These are phyloP conservation scores for Ophiostoma novo-ulmi DNA, from an alignment of 2,329 filamentous ascomycete genomes.

Conservation along the genomic window DNA sequence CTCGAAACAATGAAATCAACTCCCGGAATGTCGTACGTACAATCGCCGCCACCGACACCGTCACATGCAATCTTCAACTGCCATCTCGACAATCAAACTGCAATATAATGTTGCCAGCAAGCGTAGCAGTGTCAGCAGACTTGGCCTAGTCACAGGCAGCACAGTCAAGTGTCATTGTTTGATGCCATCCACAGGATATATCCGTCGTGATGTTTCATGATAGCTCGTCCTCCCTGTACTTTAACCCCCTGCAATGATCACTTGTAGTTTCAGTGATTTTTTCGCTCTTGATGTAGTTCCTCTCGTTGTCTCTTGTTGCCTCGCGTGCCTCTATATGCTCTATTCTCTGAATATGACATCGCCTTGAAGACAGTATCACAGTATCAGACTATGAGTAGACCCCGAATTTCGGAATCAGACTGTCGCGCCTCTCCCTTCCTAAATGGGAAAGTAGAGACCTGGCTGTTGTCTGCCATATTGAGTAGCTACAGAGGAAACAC, in stretches of 20 bases:
- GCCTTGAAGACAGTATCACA: not conserved
- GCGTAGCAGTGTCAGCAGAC: not conserved
- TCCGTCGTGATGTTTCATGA: not conserved
- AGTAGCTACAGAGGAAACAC: not conserved
- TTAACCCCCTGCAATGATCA: not conserved
- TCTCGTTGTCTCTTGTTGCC: not conserved
- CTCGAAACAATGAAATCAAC: not conserved
- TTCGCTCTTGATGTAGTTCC: not conserved
- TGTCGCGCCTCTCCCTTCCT: constrained; percentile 13
- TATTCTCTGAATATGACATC: not conserved
- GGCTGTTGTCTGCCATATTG: not conserved
- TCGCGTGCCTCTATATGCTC: not conserved
- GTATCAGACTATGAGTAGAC: too few relatives aligned
- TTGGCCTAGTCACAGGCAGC: not conserved
- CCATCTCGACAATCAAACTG: not conserved
- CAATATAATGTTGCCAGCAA: not conserved
- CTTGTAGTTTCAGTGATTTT: too few relatives aligned
- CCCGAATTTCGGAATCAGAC: not conserved
- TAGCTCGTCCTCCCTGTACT: not conserved
- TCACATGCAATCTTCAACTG: not conserved
- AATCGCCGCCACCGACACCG: not conserved
- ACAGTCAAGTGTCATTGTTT: not conserved
- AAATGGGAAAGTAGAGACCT: not conserved
- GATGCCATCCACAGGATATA: not conserved
- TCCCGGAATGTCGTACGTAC: not conserved